These are phyloP conservation scores for Aspergillus puulaauensis DNA, from an alignment of 2,329 filamentous ascomycete species.

Conservation along the genomic window DNA sequence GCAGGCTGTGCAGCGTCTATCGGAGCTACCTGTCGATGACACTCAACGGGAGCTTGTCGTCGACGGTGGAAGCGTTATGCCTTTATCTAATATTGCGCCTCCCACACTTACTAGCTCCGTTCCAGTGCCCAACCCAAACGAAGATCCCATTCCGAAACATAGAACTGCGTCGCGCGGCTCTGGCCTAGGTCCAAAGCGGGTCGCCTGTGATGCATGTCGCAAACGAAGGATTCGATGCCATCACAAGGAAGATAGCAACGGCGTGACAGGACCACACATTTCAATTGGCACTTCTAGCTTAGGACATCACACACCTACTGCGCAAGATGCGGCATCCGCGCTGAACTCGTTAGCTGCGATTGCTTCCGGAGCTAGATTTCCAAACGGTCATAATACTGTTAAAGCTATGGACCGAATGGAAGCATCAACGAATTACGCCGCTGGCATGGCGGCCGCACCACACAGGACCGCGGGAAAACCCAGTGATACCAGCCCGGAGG, in stretches of 20 bases:
- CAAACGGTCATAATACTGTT: slow-evolving; percentile 23
- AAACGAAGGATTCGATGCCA: slow-evolving; percentile 63
- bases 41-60: slow-evolving; percentile 14
- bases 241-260: slow-evolving; percentile 56
- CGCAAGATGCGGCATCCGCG: slow-evolving; percentile 40
- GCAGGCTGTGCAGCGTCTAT: slow-evolving; percentile 36
- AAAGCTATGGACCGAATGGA: slow-evolving; percentile 30
- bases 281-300: slow-evolving; percentile 31
- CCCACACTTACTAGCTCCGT: slow-evolving; percentile 19
- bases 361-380: slow-evolving; percentile 36
- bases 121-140: slow-evolving; percentile 24
- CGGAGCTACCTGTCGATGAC: slow-evolving; percentile 25
- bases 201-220: slow-evolving; percentile 63
- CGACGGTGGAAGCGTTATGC: slow-evolving; percentile 17
- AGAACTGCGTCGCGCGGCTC: slow-evolving; percentile 55
- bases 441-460: slow-evolving; percentile 28
- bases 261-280: slow-evolving; percentile 27
- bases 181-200: slow-evolving; percentile 58
- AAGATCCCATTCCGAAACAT: slow-evolving; percentile 32
- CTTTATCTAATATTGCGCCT: slow-evolving; percentile 26
- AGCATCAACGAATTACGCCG: slow-evolving; percentile 24
- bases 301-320: slow-evolving; percentile 32
- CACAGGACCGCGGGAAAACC: slow-evolving; percentile 25
- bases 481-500: slow-evolving; percentile 34
- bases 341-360: slow-evolving; percentile 40